Evolutionary conservation across 108 stramenopile genomes (phyloP).

Genomic region (Cyclotella baltica): DNA sequence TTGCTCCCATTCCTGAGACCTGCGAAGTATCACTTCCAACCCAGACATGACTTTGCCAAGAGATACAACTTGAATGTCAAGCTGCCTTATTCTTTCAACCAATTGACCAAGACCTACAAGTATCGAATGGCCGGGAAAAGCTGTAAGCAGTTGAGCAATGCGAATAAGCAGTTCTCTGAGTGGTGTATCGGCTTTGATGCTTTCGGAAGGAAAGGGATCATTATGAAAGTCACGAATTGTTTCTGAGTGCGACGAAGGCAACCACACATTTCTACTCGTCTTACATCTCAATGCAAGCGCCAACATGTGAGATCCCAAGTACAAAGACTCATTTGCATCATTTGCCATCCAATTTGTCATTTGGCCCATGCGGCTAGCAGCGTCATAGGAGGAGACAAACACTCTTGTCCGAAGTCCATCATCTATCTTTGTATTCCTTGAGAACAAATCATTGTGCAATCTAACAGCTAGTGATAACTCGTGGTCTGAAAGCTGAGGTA

Average conservation of each 20-base stretch:
- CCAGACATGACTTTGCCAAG: slow-evolving; percentile 92
- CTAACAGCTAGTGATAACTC: slow-evolving; percentile 59
- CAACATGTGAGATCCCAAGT: slow-evolving; percentile 52
- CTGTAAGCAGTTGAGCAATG: slow-evolving; percentile 77
- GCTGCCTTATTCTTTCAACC: slow-evolving; percentile 72
- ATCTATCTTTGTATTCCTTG: slow-evolving; percentile 15
- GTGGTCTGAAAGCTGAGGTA: slow-evolving; percentile 56
- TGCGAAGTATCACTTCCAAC: slow-evolving; percentile 86
- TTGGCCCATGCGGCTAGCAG: slow-evolving; percentile 50
- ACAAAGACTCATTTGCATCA: slow-evolving; percentile 20
- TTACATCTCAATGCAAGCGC: slow-evolving; percentile 53
- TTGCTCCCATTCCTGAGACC: slow-evolving; percentile 98
- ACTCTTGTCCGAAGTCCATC: slow-evolving; percentile 45
- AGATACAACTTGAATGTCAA: slow-evolving; percentile 72
- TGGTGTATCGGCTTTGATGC: slow-evolving; percentile 67
- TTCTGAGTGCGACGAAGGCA: not conserved
- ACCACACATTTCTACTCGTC: slow-evolving; percentile 32
- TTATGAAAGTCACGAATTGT: slow-evolving; percentile 74
- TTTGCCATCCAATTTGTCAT: slow-evolving; percentile 55
- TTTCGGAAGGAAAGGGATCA: slow-evolving; percentile 79
- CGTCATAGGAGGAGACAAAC: slow-evolving; percentile 56
- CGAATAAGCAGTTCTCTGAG: slow-evolving; percentile 71
- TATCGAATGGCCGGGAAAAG: slow-evolving; percentile 92
- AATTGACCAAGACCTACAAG: slow-evolving; percentile 79
- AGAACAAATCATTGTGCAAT: slow-evolving; percentile 66